Conservation (phyloP, 805 yeast genomes). For the Maudiozyma bulderi region DNA sequence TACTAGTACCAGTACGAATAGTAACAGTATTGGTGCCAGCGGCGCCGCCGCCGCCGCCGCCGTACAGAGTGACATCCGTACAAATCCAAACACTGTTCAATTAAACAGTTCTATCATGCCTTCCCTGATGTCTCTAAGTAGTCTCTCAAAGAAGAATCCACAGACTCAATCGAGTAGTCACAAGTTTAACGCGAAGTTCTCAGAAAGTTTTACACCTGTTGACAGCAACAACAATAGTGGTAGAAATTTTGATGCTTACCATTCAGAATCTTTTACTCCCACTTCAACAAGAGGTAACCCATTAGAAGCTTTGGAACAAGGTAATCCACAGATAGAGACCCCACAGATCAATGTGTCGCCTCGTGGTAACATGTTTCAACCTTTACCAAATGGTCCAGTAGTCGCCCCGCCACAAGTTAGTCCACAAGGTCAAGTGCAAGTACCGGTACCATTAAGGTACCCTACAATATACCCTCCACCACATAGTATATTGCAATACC, state of each 20-base stretch:
- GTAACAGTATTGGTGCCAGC: not conserved
- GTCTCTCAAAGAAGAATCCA: not conserved
- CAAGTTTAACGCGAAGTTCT: conserved; percentile 44
- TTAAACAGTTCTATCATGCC: not conserved
- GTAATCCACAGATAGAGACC: not conserved
- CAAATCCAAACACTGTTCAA: not conserved
- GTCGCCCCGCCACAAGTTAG: no score
- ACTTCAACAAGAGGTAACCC: conserved; percentile 19
- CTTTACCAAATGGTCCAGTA: not conserved
- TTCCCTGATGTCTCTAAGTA: not conserved
- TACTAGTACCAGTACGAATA: not conserved
- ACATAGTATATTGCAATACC: conserved; percentile 52
- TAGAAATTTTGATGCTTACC: conserved; percentile 24
- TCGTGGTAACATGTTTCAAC: not conserved
- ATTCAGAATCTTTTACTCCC: conserved; percentile 24
- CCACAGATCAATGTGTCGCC: no score
- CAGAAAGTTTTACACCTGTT: conserved; percentile 47
- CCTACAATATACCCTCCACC: conserved; percentile 33
- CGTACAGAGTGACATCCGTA: not conserved
- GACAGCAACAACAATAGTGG: conserved; percentile 3
- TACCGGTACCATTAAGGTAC: conserved; percentile 13
- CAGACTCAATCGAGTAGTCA: conserved; percentile 7
- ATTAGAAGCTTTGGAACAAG: conserved; percentile 1
- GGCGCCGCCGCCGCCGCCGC: no score
- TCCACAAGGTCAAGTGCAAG: no score